These are phyloP conservation scores for Aspergillus sp. DNA, from an alignment of 2,329 filamentous ascomycete species.

Conservation along the genomic window DNA sequence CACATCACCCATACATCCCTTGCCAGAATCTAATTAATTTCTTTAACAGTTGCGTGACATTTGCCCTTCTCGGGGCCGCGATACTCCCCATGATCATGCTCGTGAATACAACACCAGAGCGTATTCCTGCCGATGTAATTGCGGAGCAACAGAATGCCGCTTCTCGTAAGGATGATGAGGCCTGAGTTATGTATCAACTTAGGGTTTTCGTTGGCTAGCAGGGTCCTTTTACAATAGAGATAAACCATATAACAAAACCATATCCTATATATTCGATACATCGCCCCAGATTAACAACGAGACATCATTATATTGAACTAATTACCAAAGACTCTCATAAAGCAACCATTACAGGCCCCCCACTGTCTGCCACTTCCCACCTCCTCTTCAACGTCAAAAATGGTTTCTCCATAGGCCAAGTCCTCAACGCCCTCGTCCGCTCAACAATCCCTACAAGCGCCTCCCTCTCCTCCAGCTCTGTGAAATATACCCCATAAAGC, in stretches of 20 bases:
- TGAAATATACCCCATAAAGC: conserved; percentile 15
- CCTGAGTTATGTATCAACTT: background rate
- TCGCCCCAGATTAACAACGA: background rate
- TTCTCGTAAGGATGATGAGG: background rate
- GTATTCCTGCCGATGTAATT: conserved; percentile 35
- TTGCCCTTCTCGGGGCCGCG: conserved; percentile 31
- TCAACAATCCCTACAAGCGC: conserved; percentile 13
- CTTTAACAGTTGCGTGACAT: conserved; percentile 30
- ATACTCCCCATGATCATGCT: conserved; percentile 33
- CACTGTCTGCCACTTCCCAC: background rate
- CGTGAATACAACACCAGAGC: conserved; percentile 36
- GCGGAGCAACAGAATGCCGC: conserved; percentile 24
- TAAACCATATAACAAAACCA: background rate
- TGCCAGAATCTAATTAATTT: background rate
- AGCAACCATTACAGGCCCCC: background rate
- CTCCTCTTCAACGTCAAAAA: background rate
- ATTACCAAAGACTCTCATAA: background rate
- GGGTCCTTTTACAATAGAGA: background rate
- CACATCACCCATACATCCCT: background rate
- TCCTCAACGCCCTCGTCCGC: background rate
- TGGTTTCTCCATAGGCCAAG: background rate
- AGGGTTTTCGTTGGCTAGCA: background rate
- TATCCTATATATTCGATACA: background rate
- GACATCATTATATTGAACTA: too few relatives aligned
- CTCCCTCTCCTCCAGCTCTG: conserved; percentile 11